Conservation (phyloP, 441 rosid species). For the Adansonia rubrostipa region DNA sequence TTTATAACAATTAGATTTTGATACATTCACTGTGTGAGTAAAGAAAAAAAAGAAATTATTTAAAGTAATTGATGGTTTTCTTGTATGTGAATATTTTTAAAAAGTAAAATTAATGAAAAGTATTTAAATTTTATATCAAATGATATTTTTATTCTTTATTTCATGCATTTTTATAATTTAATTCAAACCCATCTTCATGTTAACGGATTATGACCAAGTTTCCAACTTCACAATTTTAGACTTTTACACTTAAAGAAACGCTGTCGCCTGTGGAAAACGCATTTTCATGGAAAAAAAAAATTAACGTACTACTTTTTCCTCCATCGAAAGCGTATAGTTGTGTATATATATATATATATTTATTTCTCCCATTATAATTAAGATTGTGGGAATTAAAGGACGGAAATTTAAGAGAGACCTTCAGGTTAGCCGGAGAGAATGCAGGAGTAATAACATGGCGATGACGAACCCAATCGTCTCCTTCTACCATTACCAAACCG, state of each 20-base stretch:
- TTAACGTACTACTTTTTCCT: neutral
- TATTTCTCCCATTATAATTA: no score
- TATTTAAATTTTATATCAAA: no score
- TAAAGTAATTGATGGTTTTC: no score
- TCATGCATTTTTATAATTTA: no score
- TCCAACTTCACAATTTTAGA: neutral
- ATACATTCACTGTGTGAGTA: no score
- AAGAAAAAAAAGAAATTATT: no score
- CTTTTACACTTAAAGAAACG: neutral
- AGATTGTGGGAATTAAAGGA: neutral
- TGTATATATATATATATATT: neutral
- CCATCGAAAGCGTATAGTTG: neutral
- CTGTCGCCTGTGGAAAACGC: neutral
- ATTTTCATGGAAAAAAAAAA: neutral
- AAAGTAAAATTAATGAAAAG: no score
- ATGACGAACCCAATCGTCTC: conserved; percentile 92
- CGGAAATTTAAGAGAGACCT: conserved; percentile 45
- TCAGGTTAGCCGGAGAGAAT: conserved; percentile 79
- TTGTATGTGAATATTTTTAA: no score
- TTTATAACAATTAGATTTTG: no score
- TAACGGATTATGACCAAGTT: neutral
- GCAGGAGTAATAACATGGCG: conserved; percentile 95
- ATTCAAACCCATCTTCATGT: neutral
- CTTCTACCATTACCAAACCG: conserved; percentile 87
- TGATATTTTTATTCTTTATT: no score